A percentile compares a stretch with the other conserved stretches of the same genome.
Evolutionary conservation across 306 rosid species (phyloP).

Genomic region (Prinsepia uniflora): DNA sequence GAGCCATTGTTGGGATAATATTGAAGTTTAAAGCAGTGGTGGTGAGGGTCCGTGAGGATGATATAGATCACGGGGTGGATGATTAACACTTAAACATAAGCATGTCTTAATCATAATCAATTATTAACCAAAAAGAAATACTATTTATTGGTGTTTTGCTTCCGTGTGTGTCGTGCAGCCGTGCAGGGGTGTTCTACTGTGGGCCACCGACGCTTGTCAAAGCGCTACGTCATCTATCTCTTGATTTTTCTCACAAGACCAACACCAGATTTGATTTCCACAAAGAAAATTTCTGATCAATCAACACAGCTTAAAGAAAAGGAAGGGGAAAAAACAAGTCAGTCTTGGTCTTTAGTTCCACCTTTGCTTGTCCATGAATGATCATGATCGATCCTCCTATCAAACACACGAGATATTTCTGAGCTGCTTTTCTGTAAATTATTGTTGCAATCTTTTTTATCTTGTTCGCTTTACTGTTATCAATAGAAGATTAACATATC

Average conservation of each 20-base stretch:
- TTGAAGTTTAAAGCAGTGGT: background rate
- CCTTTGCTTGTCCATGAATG: background rate
- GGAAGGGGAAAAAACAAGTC: no score
- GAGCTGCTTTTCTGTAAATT: background rate
- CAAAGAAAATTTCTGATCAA: conserved; percentile 14
- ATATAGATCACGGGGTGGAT: background rate
- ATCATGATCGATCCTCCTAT: background rate
- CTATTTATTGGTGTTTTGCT: background rate
- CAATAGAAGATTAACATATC: no score
- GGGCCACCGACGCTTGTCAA: conserved; percentile 37
- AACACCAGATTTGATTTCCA: conserved; percentile 29
- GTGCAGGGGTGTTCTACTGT: conserved; percentile 68
- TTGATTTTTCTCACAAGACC: conserved; percentile 49
- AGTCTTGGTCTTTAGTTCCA: background rate
- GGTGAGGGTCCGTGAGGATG: background rate
- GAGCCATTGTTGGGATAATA: background rate
- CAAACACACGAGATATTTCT: background rate
- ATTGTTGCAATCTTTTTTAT: background rate
- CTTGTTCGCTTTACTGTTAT: background rate
- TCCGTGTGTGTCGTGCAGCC: conserved; percentile 26
- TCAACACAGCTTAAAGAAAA: background rate
- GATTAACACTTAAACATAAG: background rate
- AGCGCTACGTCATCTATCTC: conserved; percentile 43
- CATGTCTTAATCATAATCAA: background rate
- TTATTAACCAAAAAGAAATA: no score